phyloP scores from a whole-genome alignment of 202 grass and related monocot genomes.

The Zizania palustris region DNA sequence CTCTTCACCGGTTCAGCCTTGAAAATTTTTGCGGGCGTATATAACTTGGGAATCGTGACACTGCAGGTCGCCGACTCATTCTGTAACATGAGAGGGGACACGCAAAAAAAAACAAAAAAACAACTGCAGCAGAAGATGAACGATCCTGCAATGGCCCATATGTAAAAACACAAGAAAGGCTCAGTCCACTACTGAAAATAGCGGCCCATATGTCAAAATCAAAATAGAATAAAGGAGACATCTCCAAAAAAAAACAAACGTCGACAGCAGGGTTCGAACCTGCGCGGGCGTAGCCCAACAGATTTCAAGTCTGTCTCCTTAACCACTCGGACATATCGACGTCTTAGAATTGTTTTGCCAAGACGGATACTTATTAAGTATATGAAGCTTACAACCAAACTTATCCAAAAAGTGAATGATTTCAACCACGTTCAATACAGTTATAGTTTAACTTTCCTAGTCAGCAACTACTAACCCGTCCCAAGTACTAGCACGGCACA shows the following conservation, averaged over 20 bases:
- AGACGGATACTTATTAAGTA: too few relatives aligned
- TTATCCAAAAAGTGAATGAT: too few relatives aligned
- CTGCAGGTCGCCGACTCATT: not conserved
- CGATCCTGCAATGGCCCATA: not conserved
- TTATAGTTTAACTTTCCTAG: conserved; percentile 7
- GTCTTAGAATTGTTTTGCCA: too few relatives aligned
- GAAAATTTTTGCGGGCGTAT: not conserved
- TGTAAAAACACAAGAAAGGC: not conserved
- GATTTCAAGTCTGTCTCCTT: conserved; percentile 98
- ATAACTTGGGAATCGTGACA: not conserved
- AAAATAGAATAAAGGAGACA: too few relatives aligned
- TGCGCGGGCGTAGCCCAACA: conserved; percentile 86
- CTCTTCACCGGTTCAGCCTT: too few relatives aligned
- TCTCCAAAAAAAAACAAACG: conserved; percentile 19
- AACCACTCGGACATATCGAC: conserved; percentile 84
- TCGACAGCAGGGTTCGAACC: conserved; percentile 91
- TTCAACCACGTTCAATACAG: not conserved
- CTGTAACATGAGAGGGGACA: not conserved
- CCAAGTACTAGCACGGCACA: not conserved
- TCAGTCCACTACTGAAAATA: not conserved
- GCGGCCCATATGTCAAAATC: too few relatives aligned
- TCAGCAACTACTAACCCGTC: not conserved
- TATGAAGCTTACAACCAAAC: too few relatives aligned
- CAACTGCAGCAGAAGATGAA: not conserved
- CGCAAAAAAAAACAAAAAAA: not conserved